A percentile compares a stretch with the other conserved stretches of the same genome.
Evolutionary conservation across 768 basidiomycete species (phyloP).

Genomic region (Roridomyces roridus): DNA sequence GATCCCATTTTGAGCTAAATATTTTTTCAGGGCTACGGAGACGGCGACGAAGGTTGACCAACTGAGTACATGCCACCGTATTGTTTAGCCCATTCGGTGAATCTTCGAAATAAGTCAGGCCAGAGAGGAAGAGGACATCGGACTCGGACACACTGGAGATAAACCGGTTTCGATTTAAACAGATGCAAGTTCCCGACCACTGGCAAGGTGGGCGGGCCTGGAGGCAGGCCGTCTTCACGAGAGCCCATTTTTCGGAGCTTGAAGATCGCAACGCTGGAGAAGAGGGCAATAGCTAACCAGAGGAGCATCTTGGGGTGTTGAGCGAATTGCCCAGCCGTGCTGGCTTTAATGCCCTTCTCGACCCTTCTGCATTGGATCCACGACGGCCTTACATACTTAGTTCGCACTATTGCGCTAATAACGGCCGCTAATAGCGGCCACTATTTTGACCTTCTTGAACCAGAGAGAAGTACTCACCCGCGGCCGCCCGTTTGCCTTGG

Average conservation of each 20-base stretch:
- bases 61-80: neutral
- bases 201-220: neutral
- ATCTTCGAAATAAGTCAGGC: neutral
- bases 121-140: neutral
- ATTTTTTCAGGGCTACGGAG: too few species aligned
- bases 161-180: neutral
- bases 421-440: too few species aligned
- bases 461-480: too few species aligned
- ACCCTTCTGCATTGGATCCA: too few species aligned
- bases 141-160: neutral
- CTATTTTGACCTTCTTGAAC: too few species aligned
- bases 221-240: neutral
- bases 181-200: neutral
- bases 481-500: too few species aligned
- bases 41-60: neutral
- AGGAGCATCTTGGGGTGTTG: neutral
- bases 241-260: neutral
- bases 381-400: too few species aligned
- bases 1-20: constrained; percentile 30
- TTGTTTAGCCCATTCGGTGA: neutral
- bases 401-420: too few species aligned
- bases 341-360: too few species aligned
- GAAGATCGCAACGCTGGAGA: neutral
- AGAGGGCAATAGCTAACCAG: neutral
- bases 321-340: too few species aligned